phyloP scores from a whole-genome alignment of 2,329 filamentous ascomycete genomes.

The Cladophialophora yegresii region DNA sequence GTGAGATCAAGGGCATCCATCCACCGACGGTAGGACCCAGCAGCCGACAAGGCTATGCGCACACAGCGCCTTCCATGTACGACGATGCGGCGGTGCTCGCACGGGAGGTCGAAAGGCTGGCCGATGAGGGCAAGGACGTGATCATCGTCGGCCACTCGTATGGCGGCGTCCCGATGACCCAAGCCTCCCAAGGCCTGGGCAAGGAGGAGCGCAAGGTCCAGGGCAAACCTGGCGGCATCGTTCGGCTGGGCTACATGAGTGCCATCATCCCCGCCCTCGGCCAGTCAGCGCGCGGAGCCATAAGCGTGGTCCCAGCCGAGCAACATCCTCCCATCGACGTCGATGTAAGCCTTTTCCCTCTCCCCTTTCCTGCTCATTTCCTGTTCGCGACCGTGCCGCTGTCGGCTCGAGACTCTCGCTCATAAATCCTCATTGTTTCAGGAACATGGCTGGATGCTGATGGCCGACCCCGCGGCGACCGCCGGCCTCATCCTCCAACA shows the following conservation, averaged over 20 bases:
- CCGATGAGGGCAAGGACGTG: conserved; percentile 38
- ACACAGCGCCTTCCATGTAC: conserved; percentile 37
- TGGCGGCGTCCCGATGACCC: conserved; percentile 38
- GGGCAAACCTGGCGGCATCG: conserved; percentile 41
- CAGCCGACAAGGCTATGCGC: conserved; percentile 32
- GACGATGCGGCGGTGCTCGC: conserved; percentile 41
- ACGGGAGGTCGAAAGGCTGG: conserved; percentile 19
- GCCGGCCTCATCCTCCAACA: conserved; percentile 1
- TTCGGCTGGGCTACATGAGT: conserved; percentile 40
- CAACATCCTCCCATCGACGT: too few relatives aligned
- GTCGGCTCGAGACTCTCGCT: too few relatives aligned
- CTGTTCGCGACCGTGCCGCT: too few relatives aligned
- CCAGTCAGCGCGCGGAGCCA: too few relatives aligned
- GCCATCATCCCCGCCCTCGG: conserved; percentile 42
- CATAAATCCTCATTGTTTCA: background rate
- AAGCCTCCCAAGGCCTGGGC: conserved; percentile 37
- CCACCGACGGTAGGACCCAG: conserved; percentile 11
- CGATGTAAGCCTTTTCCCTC: conserved; percentile 20
- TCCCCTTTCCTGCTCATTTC: too few relatives aligned
- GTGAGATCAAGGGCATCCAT: conserved; percentile 16
- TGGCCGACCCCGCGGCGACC: conserved; percentile 5
- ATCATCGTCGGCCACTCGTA: conserved; percentile 42
- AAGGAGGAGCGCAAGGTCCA: conserved; percentile 37
- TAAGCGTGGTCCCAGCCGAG: too few relatives aligned
- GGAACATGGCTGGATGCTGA: conserved; percentile 28